Base-by-base conservation (phyloP, 1,284 basidiomycete genomes). In the Paramarasmius palmivorus region DNA sequence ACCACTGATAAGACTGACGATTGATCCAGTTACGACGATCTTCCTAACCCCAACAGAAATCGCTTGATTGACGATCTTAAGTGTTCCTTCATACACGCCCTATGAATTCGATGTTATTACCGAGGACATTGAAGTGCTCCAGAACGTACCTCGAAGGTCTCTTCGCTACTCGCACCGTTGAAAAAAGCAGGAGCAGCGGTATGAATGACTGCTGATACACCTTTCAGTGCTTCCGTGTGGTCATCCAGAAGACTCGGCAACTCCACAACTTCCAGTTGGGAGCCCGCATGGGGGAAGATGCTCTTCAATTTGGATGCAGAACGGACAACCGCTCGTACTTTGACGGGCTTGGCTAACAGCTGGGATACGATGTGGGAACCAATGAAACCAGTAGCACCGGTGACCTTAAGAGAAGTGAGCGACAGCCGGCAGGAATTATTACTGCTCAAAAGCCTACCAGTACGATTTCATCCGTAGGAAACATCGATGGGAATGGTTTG, bases 31-130 rank as follows among this genome's bases (percentile, higher is more conserved):
- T 25, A 45, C 41, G 8, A 53, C 37, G 20, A 53, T 53, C 20
- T 56, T 56, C 41, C 53, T 56, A 3, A 56, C 47, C 4, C 48
- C 55, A 9, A 34, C 20, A 3, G 35, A 39, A 14, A 56, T 46
- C 14, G 55, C 55, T 35, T 50, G 42, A 17, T 53, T 36, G 25
- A 56, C 37, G 32, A 56, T 34, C 22, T 48, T 32, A 2, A 56
- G 25, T 14, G 50, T 53, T 8, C 55, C 55, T 10, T 51, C 44
- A 41, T 56, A 56, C 20, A 37, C 50, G 12, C 54, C 54, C 50
- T 56, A 32, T 29, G 22, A 6, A 19, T 3, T 19, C 29, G 29
- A 6, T 32, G 29, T 6, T 12, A 32, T 12, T 6, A 12, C 12
- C 7, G 6, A 32, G 29, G 12, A 6, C 29, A 12, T 6, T 6